Conservation (phyloP, 1,139 yeast species). For the Debaryomyces udenii region DNA sequence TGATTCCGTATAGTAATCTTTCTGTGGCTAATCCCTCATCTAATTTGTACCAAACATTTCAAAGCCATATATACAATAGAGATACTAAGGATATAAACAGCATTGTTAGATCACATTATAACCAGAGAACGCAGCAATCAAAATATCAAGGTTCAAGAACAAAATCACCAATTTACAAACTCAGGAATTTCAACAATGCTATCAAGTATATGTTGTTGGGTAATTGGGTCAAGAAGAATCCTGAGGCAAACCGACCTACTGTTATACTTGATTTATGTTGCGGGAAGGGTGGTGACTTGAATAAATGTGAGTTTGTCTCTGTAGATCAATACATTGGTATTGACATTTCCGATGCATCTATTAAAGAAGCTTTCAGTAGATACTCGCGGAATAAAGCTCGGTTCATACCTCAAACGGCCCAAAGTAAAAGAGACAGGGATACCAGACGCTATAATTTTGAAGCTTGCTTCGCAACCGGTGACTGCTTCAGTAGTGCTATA, state of each 20-base stretch:
- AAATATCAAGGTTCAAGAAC: conserved; percentile 63
- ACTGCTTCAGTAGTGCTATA: conserved; percentile 73
- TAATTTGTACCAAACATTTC: conserved; percentile 42
- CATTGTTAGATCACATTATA: conserved; percentile 81
- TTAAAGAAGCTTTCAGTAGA: conserved; percentile 80
- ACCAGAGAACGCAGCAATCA: conserved; percentile 76
- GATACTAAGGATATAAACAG: conserved; percentile 50
- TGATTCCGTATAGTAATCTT: conserved; percentile 37
- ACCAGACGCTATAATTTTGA: conserved; percentile 58
- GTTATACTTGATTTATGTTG: conserved; percentile 82
- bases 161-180: conserved; percentile 79
- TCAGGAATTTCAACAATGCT: conserved; percentile 89
- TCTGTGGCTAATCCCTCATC: conserved; percentile 35
- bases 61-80: conserved; percentile 39
- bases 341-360: conserved; percentile 88
- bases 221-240: conserved; percentile 54
- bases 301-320: conserved; percentile 79
- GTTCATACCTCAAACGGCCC: conserved; percentile 31
- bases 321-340: conserved; percentile 83
- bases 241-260: conserved; percentile 46
- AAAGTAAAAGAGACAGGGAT: conserved; percentile 41
- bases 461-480: conserved; percentile 87
- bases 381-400: conserved; percentile 52
- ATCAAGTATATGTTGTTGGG: conserved; percentile 86
- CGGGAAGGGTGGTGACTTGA: conserved; percentile 97